phyloP scores from a whole-genome alignment of 192 early-diverging fungal species.

The Dissophora globulifera region DNA sequence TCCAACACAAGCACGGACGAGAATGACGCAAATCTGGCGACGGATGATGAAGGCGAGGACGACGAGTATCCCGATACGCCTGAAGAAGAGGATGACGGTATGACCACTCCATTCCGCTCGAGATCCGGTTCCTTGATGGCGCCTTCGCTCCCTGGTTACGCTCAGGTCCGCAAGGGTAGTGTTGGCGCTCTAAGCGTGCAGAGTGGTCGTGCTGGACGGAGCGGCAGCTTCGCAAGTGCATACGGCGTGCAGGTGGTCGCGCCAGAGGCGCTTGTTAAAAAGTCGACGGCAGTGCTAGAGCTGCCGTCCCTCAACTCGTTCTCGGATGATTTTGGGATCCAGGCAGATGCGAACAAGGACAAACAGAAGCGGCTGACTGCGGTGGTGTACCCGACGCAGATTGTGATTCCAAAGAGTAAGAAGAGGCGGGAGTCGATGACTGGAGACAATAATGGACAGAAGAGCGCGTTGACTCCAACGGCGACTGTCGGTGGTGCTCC shows the following conservation, averaged over 20 bases:
- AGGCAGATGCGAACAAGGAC: conserved; percentile 7
- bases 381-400: conserved; percentile 48
- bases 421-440: conserved; percentile 14
- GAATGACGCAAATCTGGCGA: conserved; percentile 42
- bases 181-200: conserved; percentile 19
- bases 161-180: conserved; percentile 31
- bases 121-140: conserved; percentile 44
- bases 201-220: conserved; percentile 34
- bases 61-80: conserved; percentile 48
- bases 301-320: conserved; percentile 43
- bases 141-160: background rate
- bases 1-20: conserved; percentile 48
- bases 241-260: conserved; percentile 33
- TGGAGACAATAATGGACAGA: background rate
- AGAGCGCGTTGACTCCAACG: conserved; percentile 10
- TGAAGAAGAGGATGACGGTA: conserved; percentile 37
- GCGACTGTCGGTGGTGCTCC: background rate
- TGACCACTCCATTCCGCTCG: conserved; percentile 31
- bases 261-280: too few relatives aligned
- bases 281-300: conserved; percentile 33
- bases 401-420: conserved; percentile 45
- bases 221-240: conserved; percentile 43
- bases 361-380: conserved; percentile 33
- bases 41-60: conserved; percentile 49
- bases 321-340: conserved; percentile 43